Evolutionary conservation across 495 filamentous ascomycete genomes (phyloP), one percentile per base, ranked within the genome.

Genomic region (Hamigera avellanea): DNA sequence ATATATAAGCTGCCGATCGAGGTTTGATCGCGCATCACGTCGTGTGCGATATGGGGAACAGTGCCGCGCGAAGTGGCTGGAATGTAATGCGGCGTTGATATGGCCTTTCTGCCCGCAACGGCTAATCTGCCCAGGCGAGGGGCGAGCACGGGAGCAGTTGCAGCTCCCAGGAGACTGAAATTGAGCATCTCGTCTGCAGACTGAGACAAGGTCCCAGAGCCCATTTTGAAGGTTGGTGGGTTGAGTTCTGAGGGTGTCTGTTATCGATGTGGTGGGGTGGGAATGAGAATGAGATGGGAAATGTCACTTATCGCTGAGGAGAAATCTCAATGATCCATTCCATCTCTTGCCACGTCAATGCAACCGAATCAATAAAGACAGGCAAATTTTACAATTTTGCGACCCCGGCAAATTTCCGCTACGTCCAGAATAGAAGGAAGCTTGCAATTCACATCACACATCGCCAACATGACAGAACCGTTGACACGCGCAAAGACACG

Each of bases 41-140:
- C 91, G 36, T 86, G 89, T 12, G 87, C 76, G 35, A 98, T 59
- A 61, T 98, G 91, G 15, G 91, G 84, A 19, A 95, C 62, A 1
- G 67, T 71, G 8, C 91, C 91, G 40, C 91, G 72, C 27, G 93
- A 94, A 2, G 82, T 81, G 44, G 78, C 59, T 21, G 74, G 78
- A 27, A 95, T 55, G 54, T 79, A 93, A 45, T 83, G 80, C 32
- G 91, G 91, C 15, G 93, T 96, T 4, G 78, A 61, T 39, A 93
- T 63, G 9, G 69, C 46, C 35, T 62, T 68, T 26, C 80, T 67
- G 36, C 75, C 74, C 12, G 69, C 49, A 3, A 86, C 46, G 2
- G 66, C 50, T 19, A 95, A 59, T 36, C 57, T 66, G 13, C 86
- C 87, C 16, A 88, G 52, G 46, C 83, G 59, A 30, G 67, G 62